These are phyloP conservation scores for Penicilliopsis zonata DNA, from an alignment of 495 filamentous ascomycete genomes.

Conservation along the genomic window DNA sequence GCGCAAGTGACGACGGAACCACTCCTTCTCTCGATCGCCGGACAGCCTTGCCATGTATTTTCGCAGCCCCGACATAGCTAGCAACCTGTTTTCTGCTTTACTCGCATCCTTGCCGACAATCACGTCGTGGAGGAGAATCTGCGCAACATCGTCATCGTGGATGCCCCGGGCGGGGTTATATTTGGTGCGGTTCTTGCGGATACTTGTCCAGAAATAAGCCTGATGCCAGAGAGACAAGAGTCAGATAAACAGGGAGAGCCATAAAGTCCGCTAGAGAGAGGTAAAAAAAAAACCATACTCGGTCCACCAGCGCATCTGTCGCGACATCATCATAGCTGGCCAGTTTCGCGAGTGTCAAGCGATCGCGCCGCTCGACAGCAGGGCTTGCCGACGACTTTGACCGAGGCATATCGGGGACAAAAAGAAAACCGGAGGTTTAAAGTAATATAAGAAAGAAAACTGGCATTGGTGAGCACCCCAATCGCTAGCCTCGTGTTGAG, in stretches of 20 bases:
- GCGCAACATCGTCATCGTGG: slow-evolving; percentile 64
- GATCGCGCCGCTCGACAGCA: slow-evolving; percentile 46
- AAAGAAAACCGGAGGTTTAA: no score
- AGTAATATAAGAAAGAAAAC: no score
- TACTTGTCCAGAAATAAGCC: slow-evolving; percentile 91
- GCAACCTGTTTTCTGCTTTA: slow-evolving; percentile 57
- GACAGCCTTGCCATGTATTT: slow-evolving; percentile 54
- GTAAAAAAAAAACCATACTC: slow-evolving; percentile 46
- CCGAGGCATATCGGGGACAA: no score
- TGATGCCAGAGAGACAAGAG: slow-evolving; percentile 18
- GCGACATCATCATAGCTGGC: slow-evolving; percentile 91
- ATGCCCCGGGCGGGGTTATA: slow-evolving; percentile 77
- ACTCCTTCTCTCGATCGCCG: slow-evolving; percentile 69
- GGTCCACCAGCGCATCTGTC: slow-evolving; percentile 91
- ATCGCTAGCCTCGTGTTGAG: no score
- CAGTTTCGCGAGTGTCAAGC: slow-evolving; percentile 73
- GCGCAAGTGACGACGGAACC: slow-evolving; percentile 75
- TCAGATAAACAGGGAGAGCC: slow-evolving; percentile 9
- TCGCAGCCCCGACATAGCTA: slow-evolving; percentile 60
- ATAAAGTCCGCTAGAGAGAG: not conserved
- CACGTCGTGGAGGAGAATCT: slow-evolving; percentile 64
- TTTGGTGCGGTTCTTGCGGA: slow-evolving; percentile 83
- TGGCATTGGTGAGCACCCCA: no score
- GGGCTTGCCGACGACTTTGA: no score
- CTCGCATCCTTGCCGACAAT: slow-evolving; percentile 61